These are phyloP conservation scores for Thelephora aurantiotincta DNA, from an alignment of 768 basidiomycete genomes.

Conservation along the genomic window DNA sequence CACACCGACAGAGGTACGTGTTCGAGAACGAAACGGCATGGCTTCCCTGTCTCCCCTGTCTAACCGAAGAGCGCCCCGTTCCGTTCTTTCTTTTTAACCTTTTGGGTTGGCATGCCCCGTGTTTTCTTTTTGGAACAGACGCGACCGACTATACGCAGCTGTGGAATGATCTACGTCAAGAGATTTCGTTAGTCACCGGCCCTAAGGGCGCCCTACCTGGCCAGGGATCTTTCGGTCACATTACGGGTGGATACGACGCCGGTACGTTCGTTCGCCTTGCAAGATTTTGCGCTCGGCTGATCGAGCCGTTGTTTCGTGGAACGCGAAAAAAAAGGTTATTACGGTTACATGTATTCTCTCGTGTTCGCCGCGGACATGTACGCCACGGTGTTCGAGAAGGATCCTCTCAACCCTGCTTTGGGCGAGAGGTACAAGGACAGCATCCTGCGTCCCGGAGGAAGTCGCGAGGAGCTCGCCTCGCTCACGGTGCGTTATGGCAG, in stretches of 20 bases:
- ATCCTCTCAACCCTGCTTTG: slow-evolving; percentile 55
- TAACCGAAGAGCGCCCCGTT: too few species aligned
- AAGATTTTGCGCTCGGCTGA: neutral
- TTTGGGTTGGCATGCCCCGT: neutral
- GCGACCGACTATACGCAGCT: slow-evolving; percentile 61
- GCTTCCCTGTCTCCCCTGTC: neutral
- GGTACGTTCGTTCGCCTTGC: slow-evolving; percentile 8
- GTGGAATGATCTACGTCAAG: slow-evolving; percentile 63
- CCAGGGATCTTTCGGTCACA: slow-evolving; percentile 65
- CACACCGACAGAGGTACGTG: slow-evolving; percentile 51
- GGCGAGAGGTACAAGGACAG: slow-evolving; percentile 61
- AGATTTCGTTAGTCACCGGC: slow-evolving; percentile 55
- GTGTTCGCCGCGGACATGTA: slow-evolving; percentile 49
- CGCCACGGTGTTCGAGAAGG: slow-evolving; percentile 64
- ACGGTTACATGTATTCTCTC: slow-evolving; percentile 52
- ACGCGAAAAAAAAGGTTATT: slow-evolving; percentile 37
- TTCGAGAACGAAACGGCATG: neutral
- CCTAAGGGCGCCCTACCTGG: slow-evolving; percentile 43
- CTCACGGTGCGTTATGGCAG: slow-evolving; percentile 35
- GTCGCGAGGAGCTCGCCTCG: slow-evolving; percentile 69
- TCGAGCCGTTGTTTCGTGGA: slow-evolving; percentile 21
- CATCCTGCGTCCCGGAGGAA: slow-evolving; percentile 64
- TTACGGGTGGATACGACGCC: slow-evolving; percentile 59
- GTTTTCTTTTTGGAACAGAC: slow-evolving; percentile 19
- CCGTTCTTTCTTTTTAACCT: neutral